Evolutionary conservation across 768 basidiomycete species (phyloP).

Genomic region (Lyophyllum shimeji): DNA sequence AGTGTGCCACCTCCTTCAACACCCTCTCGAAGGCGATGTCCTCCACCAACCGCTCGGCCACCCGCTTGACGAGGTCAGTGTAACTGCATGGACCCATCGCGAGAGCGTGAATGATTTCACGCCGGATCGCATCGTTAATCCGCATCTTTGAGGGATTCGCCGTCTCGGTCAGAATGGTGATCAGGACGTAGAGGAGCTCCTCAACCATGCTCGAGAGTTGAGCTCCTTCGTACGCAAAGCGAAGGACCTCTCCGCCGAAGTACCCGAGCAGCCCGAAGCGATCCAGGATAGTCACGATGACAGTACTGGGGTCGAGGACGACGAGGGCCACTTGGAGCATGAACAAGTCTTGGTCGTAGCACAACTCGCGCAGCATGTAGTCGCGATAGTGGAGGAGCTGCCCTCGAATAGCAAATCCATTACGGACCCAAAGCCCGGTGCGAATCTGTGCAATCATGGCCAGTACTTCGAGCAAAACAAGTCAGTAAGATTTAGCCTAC

Average conservation of each 20-base stretch:
- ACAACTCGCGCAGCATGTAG: constrained; percentile 91
- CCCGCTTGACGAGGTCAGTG: constrained; percentile 87
- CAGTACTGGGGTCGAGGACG: constrained; percentile 72
- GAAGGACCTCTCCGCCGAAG: constrained; percentile 68
- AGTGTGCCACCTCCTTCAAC: constrained; percentile 75
- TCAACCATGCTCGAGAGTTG: constrained; percentile 88
- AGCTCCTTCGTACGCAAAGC: constrained; percentile 61
- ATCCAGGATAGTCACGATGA: constrained; percentile 86
- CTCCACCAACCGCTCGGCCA: constrained; percentile 88
- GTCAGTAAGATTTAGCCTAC: neutral
- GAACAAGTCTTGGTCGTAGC: constrained; percentile 93
- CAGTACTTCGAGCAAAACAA: constrained; percentile 48
- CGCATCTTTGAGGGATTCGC: constrained; percentile 71
- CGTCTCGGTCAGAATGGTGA: constrained; percentile 83
- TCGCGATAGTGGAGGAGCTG: constrained; percentile 96
- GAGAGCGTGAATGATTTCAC: constrained; percentile 90
- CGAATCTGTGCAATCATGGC: constrained; percentile 94
- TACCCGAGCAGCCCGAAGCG: constrained; percentile 82
- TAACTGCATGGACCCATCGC: constrained; percentile 86
- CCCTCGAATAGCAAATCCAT: constrained; percentile 93
- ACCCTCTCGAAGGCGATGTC: constrained; percentile 80
- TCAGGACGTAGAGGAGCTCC: constrained; percentile 85
- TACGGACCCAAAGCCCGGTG: constrained; percentile 95
- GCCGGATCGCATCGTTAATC: constrained; percentile 60
- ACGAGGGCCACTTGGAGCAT: constrained; percentile 79